A percentile compares a stretch with the other conserved stretches of the same genome.
Conservation (phyloP, 805 yeast genomes). For the Alloascoidea africana region DNA sequence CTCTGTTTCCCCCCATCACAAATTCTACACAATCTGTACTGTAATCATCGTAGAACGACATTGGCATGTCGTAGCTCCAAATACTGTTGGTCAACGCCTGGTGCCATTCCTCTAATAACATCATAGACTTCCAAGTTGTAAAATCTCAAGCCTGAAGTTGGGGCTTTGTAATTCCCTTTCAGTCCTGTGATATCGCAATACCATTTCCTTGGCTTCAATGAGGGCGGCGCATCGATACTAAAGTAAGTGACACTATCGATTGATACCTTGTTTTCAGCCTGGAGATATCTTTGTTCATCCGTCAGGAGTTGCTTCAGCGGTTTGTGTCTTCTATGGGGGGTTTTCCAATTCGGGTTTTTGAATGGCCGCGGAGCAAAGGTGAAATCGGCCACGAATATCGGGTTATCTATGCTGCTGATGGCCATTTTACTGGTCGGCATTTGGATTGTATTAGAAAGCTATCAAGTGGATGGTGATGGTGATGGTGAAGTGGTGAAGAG, state of each 20-base stretch:
- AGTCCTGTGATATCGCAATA: conserved; percentile 93
- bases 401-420: not conserved
- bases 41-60: conserved; percentile 46
- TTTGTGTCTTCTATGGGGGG: conserved; percentile 50
- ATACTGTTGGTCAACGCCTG: conserved; percentile 90
- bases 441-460: no score
- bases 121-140: conserved; percentile 76
- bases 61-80: conserved; percentile 79
- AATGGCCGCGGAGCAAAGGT: conserved; percentile 21
- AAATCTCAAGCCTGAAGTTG: conserved; percentile 61
- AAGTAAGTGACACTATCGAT: conserved; percentile 41
- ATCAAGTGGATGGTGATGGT: no score
- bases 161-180: conserved; percentile 60
- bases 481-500: no score
- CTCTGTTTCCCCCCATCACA: no score
- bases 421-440: no score
- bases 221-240: conserved; percentile 75
- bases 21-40: no score
- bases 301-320: conserved; percentile 55
- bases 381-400: conserved; percentile 14
- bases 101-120: conserved; percentile 59
- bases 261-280: conserved; percentile 13
- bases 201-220: conserved; percentile 61
- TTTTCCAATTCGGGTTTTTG: conserved; percentile 38
- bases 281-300: conserved; percentile 66